Base-by-base conservation (phyloP, 192 early-diverging fungal genomes). In the Phycomyces blakesleeanus region DNA sequence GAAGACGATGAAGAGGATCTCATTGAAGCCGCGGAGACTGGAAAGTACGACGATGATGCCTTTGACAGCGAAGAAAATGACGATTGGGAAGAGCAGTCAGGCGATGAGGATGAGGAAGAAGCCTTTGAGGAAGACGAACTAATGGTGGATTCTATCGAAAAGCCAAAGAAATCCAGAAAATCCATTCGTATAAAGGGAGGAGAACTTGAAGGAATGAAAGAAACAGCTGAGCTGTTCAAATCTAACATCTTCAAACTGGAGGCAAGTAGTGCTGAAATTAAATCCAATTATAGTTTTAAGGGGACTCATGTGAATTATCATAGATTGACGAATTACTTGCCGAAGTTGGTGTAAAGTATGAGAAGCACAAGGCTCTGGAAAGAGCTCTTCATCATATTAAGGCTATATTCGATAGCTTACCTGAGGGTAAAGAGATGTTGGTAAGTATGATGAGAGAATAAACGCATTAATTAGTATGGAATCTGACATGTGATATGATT, bases 171-270 rank as follows among this genome's bases (percentile, higher is more conserved):
- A 14, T 47, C 44, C 18, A 47, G 44, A 47, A 47, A 47, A 12
- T 2, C 44, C 11, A 47, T 47, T 47, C 12, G 18, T 3, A 47
- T 47, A 68, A 52, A 27, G 76, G 52, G 58, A 72, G 52, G 60
- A 78, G 95, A 97, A 73, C 84, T 97, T 29, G 87, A 90, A 69
- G 84, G 84, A 52, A 71, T 95, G 63, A 88, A 87, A 74, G 91
- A 95, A 58, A 88, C 91, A 0, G 80, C 85, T 5, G 82, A 91
- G 59, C 73, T 97, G 50, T 92, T 88, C 79, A 93, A 95, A 63
- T 88, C 88, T 50, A 96, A 95, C 73, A 80, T 98, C 57, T 94
- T 96, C 80, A 89, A 88, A 73, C 77, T 98, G 42, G 91, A 97
- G 79, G 81, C 88, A 57, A 47, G 51, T 66, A 12, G 40, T 22